phyloP scores from a whole-genome alignment of 148 eudicot genomes.

The Tetragonia tetragonoides region DNA sequence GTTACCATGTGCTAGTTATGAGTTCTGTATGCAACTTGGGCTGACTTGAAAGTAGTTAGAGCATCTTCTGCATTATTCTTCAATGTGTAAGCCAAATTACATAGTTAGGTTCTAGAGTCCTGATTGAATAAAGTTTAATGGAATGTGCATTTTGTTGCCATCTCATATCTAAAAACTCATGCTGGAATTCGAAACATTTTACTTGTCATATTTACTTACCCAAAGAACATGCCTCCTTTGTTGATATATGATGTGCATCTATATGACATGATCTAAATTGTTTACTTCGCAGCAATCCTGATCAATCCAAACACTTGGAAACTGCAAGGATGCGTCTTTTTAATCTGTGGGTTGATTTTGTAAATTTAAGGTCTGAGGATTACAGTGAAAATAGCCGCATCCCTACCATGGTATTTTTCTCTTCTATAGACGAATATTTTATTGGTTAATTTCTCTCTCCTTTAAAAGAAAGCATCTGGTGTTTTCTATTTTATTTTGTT shows the following conservation, averaged over 20 bases:
- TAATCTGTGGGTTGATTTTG: slow-evolving; percentile 87
- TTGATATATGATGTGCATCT: background rate
- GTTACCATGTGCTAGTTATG: background rate
- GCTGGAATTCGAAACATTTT: background rate
- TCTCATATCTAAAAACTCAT: background rate
- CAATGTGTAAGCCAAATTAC: background rate
- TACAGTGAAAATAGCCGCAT: slow-evolving; percentile 92
- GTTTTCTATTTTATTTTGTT: background rate
- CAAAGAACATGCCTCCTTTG: slow-evolving; percentile 7
- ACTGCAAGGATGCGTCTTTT: slow-evolving; percentile 93
- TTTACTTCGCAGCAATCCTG: slow-evolving; percentile 78
- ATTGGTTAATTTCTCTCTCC: background rate
- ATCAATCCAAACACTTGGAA: slow-evolving; percentile 97
- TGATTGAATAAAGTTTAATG: background rate
- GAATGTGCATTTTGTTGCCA: background rate
- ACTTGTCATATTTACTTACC: background rate
- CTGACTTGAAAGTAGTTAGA: background rate
- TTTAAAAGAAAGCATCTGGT: background rate
- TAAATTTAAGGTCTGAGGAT: slow-evolving; percentile 88
- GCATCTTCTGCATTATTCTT: background rate
- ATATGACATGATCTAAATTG: background rate
- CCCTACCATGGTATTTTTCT: slow-evolving; percentile 73
- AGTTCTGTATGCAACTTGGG: background rate
- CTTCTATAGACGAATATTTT: background rate
- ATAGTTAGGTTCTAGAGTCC: background rate